Evolutionary conservation across 1,284 basidiomycete species (phyloP).

Genomic region (Sphagnurus paluster): DNA sequence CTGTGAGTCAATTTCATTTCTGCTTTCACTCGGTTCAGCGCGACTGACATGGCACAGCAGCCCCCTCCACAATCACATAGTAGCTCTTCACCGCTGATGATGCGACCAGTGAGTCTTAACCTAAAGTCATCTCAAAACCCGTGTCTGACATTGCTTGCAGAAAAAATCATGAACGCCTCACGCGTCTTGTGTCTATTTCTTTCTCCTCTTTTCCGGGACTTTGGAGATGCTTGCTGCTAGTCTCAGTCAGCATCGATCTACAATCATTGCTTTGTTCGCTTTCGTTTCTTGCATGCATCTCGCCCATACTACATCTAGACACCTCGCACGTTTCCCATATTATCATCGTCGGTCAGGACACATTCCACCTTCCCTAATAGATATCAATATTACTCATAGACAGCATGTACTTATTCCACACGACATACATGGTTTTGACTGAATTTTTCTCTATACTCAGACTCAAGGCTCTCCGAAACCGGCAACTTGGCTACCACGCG

Average conservation of each 20-base stretch:
- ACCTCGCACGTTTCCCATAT: constrained; percentile 18
- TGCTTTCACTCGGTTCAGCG: constrained; percentile 2
- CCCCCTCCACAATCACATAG: constrained; percentile 34
- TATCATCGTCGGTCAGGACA: constrained; percentile 14
- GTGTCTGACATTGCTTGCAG: constrained; percentile 29
- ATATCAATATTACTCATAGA: constrained; percentile 17
- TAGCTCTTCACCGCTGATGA: constrained; percentile 50
- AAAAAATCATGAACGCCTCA: constrained; percentile 37
- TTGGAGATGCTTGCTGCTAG: constrained; percentile 29
- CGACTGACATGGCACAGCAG: constrained; percentile 25
- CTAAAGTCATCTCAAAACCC: constrained; percentile 53
- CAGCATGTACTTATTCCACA: constrained; percentile 15
- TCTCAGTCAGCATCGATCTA: constrained; percentile 23
- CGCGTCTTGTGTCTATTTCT: constrained; percentile 12
- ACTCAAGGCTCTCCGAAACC: too few relatives aligned
- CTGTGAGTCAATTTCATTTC: constrained; percentile 32
- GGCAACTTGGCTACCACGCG: neutral
- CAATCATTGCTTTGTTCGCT: constrained; percentile 32
- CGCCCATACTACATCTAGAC: constrained; percentile 25
- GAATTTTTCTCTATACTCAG: neutral
- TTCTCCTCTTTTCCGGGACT: constrained; percentile 26
- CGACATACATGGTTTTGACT: constrained; percentile 5
- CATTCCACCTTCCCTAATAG: constrained; percentile 15
- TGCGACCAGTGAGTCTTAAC: constrained; percentile 45
- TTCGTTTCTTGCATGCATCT: constrained; percentile 28